Percentiles rank a stretch among this genome's conserved stretches.
phyloP scores from a whole-genome alignment of 2,329 filamentous ascomycete species.

The Hypoxylon sp. region DNA sequence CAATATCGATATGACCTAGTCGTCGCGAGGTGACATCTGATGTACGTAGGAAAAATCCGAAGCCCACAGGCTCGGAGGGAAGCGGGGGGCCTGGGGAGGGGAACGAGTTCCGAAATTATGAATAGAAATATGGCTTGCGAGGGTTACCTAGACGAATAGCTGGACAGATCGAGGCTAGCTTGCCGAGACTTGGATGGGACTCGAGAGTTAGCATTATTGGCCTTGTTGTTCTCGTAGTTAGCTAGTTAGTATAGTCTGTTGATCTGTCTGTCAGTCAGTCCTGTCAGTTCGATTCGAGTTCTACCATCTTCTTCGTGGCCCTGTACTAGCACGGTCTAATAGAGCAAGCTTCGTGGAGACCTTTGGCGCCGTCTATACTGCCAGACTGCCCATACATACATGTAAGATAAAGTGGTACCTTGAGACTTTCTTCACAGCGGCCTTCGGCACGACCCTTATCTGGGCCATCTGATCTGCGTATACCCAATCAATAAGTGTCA shows the following conservation, averaged over 20 bases:
- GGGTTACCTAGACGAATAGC: slow-evolving; percentile 2
- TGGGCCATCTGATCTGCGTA: slow-evolving; percentile 22
- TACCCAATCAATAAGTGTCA: slow-evolving; percentile 24
- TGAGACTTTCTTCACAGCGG: slow-evolving; percentile 13
- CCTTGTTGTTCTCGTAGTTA: too few relatives aligned
- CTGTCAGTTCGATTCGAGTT: too few relatives aligned
- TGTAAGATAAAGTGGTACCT: slow-evolving; percentile 8
- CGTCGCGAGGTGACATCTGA: slow-evolving; percentile 13
- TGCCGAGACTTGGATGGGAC: slow-evolving; percentile 2
- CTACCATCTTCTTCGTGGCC: too few relatives aligned
- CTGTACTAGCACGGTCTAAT: too few relatives aligned
- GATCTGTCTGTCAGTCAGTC: too few relatives aligned
- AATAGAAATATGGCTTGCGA: slow-evolving; percentile 18
- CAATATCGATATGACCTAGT: slow-evolving; percentile 18
- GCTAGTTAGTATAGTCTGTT: too few relatives aligned
- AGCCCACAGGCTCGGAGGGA: too few relatives aligned
- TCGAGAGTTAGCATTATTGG: too few relatives aligned
- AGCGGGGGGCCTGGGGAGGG: too few relatives aligned
- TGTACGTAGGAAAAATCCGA: slow-evolving; percentile 10
- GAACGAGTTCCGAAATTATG: slow-evolving; percentile 1
- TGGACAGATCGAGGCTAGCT: slow-evolving; percentile 1
- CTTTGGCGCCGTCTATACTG: slow-evolving; percentile 25
- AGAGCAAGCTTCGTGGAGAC: too few relatives aligned
- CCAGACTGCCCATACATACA: too few relatives aligned
- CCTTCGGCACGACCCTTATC: slow-evolving; percentile 9